These are phyloP conservation scores for Aureobasidium lini DNA, from an alignment of 2,329 filamentous ascomycete species.

Conservation along the genomic window DNA sequence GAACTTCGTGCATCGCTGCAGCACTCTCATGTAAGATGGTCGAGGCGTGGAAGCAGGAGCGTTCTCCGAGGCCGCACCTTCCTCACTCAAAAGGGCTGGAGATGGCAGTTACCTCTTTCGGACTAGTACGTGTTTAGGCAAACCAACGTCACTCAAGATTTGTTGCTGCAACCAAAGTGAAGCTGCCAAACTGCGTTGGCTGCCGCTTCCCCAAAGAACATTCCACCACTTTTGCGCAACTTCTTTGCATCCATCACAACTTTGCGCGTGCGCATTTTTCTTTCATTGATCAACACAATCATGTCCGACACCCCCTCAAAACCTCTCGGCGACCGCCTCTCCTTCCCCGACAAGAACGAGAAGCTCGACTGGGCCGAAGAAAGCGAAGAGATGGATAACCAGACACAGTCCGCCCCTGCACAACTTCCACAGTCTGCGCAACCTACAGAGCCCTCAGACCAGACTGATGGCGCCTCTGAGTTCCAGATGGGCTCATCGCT, in stretches of 20 bases:
- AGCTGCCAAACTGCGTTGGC: background rate
- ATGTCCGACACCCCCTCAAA: conserved; percentile 12
- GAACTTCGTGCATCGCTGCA: no score
- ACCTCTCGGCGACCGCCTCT: conserved; percentile 24
- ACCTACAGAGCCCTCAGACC: background rate
- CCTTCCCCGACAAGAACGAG: conserved; percentile 16
- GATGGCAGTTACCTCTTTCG: background rate
- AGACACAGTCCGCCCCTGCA: background rate
- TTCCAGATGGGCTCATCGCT: conserved; percentile 37
- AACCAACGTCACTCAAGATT: conserved; percentile 8
- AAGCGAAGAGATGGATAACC: conserved; percentile 16
- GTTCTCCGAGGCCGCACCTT: no score
- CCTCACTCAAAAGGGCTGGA: background rate
- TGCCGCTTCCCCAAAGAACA: background rate
- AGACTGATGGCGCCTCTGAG: conserved; percentile 38
- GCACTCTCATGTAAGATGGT: no score
- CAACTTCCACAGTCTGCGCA: conserved; percentile 6
- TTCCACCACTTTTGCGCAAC: background rate
- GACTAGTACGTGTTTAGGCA: conserved; percentile 1
- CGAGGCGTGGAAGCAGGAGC: no score
- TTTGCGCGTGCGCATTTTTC: background rate
- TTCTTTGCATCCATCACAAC: background rate
- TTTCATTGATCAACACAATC: background rate
- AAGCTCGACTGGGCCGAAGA: conserved; percentile 30
- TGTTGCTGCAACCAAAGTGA: conserved; percentile 1